Evolutionary conservation across 441 rosid species (phyloP).

Genomic region (Erysimum cheiri): DNA sequence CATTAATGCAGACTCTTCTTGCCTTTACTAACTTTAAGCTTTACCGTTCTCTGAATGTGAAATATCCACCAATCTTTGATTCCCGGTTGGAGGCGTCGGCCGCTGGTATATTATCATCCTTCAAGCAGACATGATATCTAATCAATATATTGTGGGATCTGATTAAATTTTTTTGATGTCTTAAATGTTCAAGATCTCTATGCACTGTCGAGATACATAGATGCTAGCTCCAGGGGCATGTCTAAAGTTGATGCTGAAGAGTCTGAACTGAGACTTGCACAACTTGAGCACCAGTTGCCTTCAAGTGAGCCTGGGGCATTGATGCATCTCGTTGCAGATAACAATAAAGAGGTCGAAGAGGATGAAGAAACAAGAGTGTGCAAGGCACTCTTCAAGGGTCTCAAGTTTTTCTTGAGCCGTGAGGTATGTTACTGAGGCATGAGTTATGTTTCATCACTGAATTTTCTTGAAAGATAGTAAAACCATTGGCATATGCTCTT

Average conservation of each 20-base stretch:
- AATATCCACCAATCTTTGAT: slow-evolving; percentile 92
- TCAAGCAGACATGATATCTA: neutral
- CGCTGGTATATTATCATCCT: slow-evolving; percentile 58
- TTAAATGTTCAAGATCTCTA: slow-evolving; percentile 70
- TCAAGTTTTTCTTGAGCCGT: slow-evolving; percentile 84
- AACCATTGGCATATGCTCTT: neutral
- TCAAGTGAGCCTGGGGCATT: slow-evolving; percentile 88
- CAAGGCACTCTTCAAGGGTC: slow-evolving; percentile 66
- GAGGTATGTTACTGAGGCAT: slow-evolving; percentile 62
- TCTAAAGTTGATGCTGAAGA: slow-evolving; percentile 53
- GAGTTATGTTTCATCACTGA: neutral
- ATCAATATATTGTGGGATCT: neutral
- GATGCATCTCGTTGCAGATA: slow-evolving; percentile 81
- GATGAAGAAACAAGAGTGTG: slow-evolving; percentile 79
- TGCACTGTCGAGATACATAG: slow-evolving; percentile 80
- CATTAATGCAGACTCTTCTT: slow-evolving; percentile 75
- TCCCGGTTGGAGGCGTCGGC: slow-evolving; percentile 87
- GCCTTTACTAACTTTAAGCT: slow-evolving; percentile 82
- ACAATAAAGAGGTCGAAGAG: slow-evolving; percentile 65
- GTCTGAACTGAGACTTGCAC: slow-evolving; percentile 88
- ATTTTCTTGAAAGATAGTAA: slow-evolving; percentile 6
- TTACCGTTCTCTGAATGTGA: slow-evolving; percentile 77
- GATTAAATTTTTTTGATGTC: neutral
- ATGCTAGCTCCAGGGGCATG: slow-evolving; percentile 57
- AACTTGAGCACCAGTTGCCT: slow-evolving; percentile 92